Evolutionary conservation across 345 rosid genomes (phyloP).

Genomic region (Cardamine chenopodiifolia): DNA sequence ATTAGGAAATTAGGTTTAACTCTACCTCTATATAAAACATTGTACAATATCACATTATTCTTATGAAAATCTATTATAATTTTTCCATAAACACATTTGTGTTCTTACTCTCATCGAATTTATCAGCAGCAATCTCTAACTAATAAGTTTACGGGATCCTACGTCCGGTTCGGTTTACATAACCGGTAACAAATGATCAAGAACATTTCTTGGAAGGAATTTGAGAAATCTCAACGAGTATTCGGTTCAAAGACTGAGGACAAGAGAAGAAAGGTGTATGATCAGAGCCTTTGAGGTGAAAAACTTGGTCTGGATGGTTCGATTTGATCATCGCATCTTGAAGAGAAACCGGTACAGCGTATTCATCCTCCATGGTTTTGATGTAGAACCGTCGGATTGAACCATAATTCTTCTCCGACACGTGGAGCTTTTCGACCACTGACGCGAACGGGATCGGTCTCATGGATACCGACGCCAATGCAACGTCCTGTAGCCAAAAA

Average conservation of each 20-base stretch:
- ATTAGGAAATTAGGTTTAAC: too few relatives aligned
- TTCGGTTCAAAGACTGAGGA: conserved; percentile 63
- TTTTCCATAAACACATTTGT: too few relatives aligned
- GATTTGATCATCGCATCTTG: conserved; percentile 61
- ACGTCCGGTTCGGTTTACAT: conserved; percentile 32
- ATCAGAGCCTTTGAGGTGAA: conserved; percentile 65
- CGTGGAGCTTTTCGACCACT: conserved; percentile 77
- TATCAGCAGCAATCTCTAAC: conserved; percentile 12
- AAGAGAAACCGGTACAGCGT: conserved; percentile 51
- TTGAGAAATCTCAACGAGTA: conserved; percentile 57
- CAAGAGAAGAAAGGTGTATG: conserved; percentile 78
- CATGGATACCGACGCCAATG: conserved; percentile 93
- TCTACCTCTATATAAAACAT: too few relatives aligned
- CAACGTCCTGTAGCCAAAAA: conserved; percentile 67
- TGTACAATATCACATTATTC: too few relatives aligned
- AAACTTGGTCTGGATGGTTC: conserved; percentile 62
- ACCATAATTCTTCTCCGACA: conserved; percentile 57
- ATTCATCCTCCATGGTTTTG: conserved; percentile 56
- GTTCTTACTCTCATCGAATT: too few relatives aligned
- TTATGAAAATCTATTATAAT: too few relatives aligned
- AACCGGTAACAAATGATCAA: conserved; percentile 25
- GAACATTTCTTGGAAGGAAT: conserved; percentile 43
- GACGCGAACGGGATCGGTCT: conserved; percentile 94
- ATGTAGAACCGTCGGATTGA: conserved; percentile 58
- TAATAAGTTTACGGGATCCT: conserved; percentile 25